Evolutionary conservation across 352 stramenopile species (phyloP).

Genomic region (Phytophthora podocarpi): DNA sequence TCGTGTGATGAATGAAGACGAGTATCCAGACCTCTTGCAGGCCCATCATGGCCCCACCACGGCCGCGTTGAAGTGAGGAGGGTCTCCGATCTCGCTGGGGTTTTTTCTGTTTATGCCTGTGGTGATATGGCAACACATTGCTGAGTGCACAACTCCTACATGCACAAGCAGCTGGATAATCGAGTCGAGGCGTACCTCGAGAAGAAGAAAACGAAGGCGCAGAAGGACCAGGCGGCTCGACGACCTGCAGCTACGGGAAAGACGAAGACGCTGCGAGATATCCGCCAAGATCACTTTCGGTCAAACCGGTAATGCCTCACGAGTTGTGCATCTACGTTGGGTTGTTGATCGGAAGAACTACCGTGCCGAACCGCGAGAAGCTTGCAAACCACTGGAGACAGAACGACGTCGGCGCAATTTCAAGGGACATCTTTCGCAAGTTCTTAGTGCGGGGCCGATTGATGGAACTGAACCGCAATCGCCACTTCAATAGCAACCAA

Average conservation of each 20-base stretch:
- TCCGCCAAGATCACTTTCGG: not conserved
- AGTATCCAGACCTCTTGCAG: not conserved
- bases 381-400: slow-evolving; percentile 5
- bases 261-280: not conserved
- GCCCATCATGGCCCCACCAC: not conserved
- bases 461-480: slow-evolving; percentile 4
- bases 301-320: not conserved
- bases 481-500: slow-evolving; percentile 18
- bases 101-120: slow-evolving; percentile 16
- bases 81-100: not conserved
- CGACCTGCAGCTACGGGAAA: not conserved
- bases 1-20: not conserved
- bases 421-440: slow-evolving; percentile 7
- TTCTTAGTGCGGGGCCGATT: slow-evolving; percentile 10
- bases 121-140: slow-evolving; percentile 16
- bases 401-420: slow-evolving; percentile 7
- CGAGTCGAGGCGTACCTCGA: slow-evolving; percentile 7
- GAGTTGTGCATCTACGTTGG: slow-evolving; percentile 12
- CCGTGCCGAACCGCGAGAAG: slow-evolving; percentile 6
- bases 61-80: not conserved
- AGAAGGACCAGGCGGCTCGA: not conserved
- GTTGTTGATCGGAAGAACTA: not conserved
- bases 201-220: not conserved
- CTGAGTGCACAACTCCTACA: slow-evolving; percentile 20
- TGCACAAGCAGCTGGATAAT: slow-evolving; percentile 8